phyloP scores from a whole-genome alignment of 805 yeast species.

The Nakazawaea ambrosiae region DNA sequence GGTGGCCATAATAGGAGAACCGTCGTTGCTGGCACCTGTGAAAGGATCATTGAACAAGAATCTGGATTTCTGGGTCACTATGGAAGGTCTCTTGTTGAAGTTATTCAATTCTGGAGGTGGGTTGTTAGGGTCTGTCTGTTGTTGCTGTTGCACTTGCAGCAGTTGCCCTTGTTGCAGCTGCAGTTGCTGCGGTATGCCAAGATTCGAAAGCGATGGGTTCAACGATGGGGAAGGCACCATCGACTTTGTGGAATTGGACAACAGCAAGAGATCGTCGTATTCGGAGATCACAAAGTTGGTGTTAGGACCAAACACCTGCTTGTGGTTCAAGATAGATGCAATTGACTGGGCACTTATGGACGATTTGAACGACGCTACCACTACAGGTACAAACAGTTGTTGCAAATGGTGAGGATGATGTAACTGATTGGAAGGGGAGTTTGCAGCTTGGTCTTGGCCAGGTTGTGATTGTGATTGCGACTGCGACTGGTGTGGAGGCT shows the following conservation, averaged over 20 bases:
- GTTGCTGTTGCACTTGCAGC: too few relatives aligned
- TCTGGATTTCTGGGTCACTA: conserved; percentile 57
- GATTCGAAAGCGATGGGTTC: conserved; percentile 2
- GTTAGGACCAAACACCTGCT: conserved; percentile 42
- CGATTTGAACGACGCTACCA: conserved; percentile 39
- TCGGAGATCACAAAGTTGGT: conserved; percentile 36
- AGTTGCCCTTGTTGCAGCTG: too few relatives aligned
- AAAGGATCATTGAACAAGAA: conserved; percentile 66
- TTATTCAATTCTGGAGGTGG: conserved; percentile 1
- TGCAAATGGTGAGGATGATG: conserved; percentile 13
- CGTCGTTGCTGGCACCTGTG: conserved; percentile 14
- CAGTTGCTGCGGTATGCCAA: not conserved
- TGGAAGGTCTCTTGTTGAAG: conserved; percentile 40
- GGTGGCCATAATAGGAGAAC: conserved; percentile 11
- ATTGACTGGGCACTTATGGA: conserved; percentile 34
- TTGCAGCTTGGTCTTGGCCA: not conserved
- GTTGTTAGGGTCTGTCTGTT: too few relatives aligned
- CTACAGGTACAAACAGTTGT: conserved; percentile 26
- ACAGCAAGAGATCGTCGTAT: conserved; percentile 25
- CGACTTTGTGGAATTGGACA: conserved; percentile 3
- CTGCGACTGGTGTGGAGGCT: too few relatives aligned
- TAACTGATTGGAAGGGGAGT: conserved; percentile 2
- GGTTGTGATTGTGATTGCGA: too few relatives aligned
- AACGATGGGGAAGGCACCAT: conserved; percentile 13
- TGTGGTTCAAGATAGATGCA: conserved; percentile 34